Percentiles rank a stretch among this genome's conserved stretches.
Conservation (phyloP, 805 yeast genomes). For the Wickerhamomyces rabaulensis region DNA sequence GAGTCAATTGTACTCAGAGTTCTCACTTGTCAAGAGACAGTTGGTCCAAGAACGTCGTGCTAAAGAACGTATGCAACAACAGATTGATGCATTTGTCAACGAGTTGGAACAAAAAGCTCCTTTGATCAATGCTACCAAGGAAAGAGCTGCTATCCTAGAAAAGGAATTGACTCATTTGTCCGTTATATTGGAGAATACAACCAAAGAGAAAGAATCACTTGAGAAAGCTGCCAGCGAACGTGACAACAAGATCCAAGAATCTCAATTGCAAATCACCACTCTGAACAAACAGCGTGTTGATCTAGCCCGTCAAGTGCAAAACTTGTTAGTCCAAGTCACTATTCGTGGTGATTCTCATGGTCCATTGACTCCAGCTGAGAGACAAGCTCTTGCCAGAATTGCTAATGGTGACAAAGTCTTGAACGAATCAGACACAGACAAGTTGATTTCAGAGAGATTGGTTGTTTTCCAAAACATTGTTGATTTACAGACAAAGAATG, state of each 20-base stretch:
- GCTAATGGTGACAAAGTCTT: slow-evolving; percentile 26
- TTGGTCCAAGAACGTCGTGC: slow-evolving; percentile 65
- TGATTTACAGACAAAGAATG: slow-evolving; percentile 71
- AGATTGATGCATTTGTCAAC: slow-evolving; percentile 62
- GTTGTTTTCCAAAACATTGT: slow-evolving; percentile 60
- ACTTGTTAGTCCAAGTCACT: slow-evolving; percentile 60
- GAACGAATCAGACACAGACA: slow-evolving; percentile 62
- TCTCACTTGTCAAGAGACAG: slow-evolving; percentile 57
- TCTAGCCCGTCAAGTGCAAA: slow-evolving; percentile 78
- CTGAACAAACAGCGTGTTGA: slow-evolving; percentile 60
- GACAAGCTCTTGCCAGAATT: slow-evolving; percentile 54
- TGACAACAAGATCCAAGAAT: slow-evolving; percentile 21
- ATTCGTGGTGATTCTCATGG: slow-evolving; percentile 49
- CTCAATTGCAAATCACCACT: slow-evolving; percentile 32
- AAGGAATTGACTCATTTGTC: slow-evolving; percentile 50
- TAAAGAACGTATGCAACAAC: slow-evolving; percentile 63
- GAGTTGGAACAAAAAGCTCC: slow-evolving; percentile 83
- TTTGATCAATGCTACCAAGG: slow-evolving; percentile 58
- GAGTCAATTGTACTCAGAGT: slow-evolving; percentile 62
- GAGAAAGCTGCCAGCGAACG: slow-evolving; percentile 20
- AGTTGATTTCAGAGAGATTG: slow-evolving; percentile 65
- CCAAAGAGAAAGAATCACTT: slow-evolving; percentile 42
- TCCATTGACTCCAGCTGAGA: slow-evolving; percentile 63
- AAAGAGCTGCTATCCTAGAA: slow-evolving; percentile 52
- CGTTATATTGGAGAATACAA: slow-evolving; percentile 46